Percentiles rank a stretch among this genome's conserved stretches.
These are phyloP conservation scores for Fusarium sp. DNA, from an alignment of 2,329 filamentous ascomycete species.

Conservation along the genomic window DNA sequence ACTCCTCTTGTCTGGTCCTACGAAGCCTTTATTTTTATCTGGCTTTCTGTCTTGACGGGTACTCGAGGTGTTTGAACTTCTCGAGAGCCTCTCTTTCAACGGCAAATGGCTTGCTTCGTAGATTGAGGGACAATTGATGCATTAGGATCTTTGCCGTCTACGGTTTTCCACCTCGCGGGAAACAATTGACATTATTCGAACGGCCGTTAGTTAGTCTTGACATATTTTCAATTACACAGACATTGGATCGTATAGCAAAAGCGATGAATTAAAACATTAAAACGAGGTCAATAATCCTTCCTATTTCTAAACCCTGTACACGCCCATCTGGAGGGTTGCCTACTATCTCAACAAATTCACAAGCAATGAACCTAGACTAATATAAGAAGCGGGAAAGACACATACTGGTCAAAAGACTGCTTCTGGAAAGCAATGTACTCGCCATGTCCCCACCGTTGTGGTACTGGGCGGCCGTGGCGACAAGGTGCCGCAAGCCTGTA, in stretches of 20 bases:
- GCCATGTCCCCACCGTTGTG: conserved; percentile 33
- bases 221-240: conserved; percentile 26
- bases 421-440: conserved; percentile 25
- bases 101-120: conserved; percentile 46
- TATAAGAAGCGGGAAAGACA: conserved; percentile 29
- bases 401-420: conserved; percentile 37
- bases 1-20: conserved; percentile 74
- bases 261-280: not conserved
- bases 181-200: conserved; percentile 34
- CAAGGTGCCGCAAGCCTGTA: conserved; percentile 40
- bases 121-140: conserved; percentile 69
- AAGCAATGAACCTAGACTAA: conserved; percentile 22
- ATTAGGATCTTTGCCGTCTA: conserved; percentile 69
- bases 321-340: conserved; percentile 8
- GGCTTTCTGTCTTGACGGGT: conserved; percentile 8
- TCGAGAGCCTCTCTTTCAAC: not conserved
- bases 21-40: conserved; percentile 40
- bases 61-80: not conserved
- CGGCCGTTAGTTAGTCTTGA: conserved; percentile 37
- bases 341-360: conserved; percentile 30
- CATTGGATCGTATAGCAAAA: conserved; percentile 16
- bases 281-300: not conserved
- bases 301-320: not conserved
- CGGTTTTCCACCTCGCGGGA: conserved; percentile 52
- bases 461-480: conserved; percentile 29